These are phyloP conservation scores for Friedmanniomyces endolithicus DNA, from an alignment of 495 filamentous ascomycete species.

Conservation along the genomic window DNA sequence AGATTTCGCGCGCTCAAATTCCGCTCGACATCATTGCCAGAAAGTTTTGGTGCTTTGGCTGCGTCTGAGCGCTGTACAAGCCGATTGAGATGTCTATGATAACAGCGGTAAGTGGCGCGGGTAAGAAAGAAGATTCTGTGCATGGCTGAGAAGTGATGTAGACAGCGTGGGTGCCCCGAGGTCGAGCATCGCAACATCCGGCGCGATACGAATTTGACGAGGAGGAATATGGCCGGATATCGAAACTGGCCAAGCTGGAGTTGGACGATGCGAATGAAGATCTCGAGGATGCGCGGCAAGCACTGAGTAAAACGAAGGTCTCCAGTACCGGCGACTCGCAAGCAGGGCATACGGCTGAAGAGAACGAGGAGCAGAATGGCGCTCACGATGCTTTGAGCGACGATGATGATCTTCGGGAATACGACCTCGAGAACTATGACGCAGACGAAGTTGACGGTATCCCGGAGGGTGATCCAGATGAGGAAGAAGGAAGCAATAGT, in stretches of 20 bases:
- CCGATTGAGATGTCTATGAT: constrained; percentile 81
- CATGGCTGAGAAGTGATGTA: neutral
- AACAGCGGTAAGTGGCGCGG: constrained; percentile 41
- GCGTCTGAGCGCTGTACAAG: neutral
- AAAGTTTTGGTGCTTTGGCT: neutral
- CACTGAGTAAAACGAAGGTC: neutral
- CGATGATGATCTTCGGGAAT: constrained; percentile 86
- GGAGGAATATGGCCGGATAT: constrained; percentile 82
- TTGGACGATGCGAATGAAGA: constrained; percentile 86
- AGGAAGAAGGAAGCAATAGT: constrained; percentile 55
- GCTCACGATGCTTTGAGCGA: constrained; percentile 33
- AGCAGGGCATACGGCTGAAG: constrained; percentile 24
- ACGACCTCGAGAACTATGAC: constrained; percentile 90
- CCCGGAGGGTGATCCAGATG: constrained; percentile 45
- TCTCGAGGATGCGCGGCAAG: constrained; percentile 49
- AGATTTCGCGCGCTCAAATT: neutral
- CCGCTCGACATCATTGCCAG: neutral
- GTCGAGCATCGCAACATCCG: constrained; percentile 84
- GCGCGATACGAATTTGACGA: constrained; percentile 85
- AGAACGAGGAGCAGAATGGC: constrained; percentile 15
- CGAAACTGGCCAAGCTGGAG: constrained; percentile 74
- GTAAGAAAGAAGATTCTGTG: neutral
- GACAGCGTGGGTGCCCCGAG: constrained; percentile 84
- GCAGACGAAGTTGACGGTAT: constrained; percentile 58
- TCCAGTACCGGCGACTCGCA: constrained; percentile 21